Conservation (phyloP, 2,329 filamentous ascomycete species). For the Penicillium crustosum region DNA sequence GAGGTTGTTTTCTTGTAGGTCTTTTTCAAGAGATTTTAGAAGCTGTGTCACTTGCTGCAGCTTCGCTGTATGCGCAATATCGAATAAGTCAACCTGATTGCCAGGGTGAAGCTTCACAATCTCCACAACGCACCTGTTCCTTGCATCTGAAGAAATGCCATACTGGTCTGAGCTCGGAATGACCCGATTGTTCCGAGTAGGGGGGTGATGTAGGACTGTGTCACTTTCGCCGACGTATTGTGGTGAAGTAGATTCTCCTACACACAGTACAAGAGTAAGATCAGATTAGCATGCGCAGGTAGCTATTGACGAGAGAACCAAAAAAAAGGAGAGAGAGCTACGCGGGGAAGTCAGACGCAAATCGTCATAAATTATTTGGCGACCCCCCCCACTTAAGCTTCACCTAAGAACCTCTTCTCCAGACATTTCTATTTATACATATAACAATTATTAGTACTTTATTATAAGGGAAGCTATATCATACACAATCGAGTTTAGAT, state of each 20-base stretch:
- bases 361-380: slow-evolving; percentile 9
- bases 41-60: slow-evolving; percentile 66
- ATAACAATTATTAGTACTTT: neutral
- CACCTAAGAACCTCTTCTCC: neutral
- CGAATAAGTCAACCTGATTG: neutral
- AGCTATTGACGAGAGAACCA: neutral
- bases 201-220: neutral
- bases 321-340: slow-evolving; percentile 5
- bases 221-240: neutral
- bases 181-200: neutral
- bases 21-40: slow-evolving; percentile 60
- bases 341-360: slow-evolving; percentile 13
- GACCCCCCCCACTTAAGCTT: slow-evolving; percentile 10
- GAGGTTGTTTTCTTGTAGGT: slow-evolving; percentile 62
- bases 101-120: neutral
- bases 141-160: slow-evolving; percentile 28
- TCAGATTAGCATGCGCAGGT: neutral
- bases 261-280: neutral
- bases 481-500: neutral
- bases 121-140: slow-evolving; percentile 28
- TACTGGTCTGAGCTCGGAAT: slow-evolving; percentile 11
- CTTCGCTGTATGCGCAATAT: slow-evolving; percentile 56
- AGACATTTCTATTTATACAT: neutral
- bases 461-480: neutral
- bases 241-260: neutral